Percentiles rank a stretch among this genome's conserved stretches.
Conservation (phyloP, 1,284 basidiomycete genomes). For the Microbotryum saponariae region DNA sequence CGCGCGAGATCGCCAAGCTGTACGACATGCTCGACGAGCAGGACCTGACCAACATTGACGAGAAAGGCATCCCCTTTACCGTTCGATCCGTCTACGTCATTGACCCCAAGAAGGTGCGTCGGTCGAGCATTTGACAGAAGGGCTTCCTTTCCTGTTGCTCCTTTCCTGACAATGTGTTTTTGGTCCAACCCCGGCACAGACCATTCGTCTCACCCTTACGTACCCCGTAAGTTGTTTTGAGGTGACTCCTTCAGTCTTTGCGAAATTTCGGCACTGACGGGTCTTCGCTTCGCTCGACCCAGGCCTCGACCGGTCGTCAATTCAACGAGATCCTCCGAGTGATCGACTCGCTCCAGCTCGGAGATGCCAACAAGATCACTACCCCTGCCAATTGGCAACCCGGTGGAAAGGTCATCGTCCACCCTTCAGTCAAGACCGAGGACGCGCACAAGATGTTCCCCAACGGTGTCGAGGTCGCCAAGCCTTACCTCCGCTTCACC, state of each 20-base stretch:
- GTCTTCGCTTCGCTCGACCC: constrained; percentile 11
- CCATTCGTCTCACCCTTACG: constrained; percentile 77
- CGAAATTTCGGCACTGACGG: constrained; percentile 41
- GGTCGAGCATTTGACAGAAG: background rate
- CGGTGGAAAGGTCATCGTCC: constrained; percentile 86
- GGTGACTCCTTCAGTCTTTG: constrained; percentile 46
- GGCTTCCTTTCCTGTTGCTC: background rate
- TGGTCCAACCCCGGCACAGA: constrained; percentile 42
- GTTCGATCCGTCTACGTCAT: constrained; percentile 92
- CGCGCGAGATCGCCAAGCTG: constrained; percentile 69
- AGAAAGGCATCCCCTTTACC: constrained; percentile 60
- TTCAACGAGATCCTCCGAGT: constrained; percentile 77
- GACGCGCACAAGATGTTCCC: constrained; percentile 86
- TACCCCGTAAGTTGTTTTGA: constrained; percentile 58
- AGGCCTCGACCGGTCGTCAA: constrained; percentile 46
- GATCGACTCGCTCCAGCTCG: constrained; percentile 81
- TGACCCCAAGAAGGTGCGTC: constrained; percentile 63
- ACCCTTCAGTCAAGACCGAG: constrained; percentile 68
- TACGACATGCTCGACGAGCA: constrained; percentile 96
- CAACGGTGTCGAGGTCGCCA: constrained; percentile 44
- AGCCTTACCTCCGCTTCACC: constrained; percentile 38
- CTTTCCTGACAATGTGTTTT: background rate
- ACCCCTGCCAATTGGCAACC: constrained; percentile 84
- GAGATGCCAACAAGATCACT: constrained; percentile 68
- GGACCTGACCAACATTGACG: constrained; percentile 88